Evolutionary conservation across 257 asterid genomes (phyloP), one percentile per base, ranked within the genome.

Genomic region (Linaria vulgaris): DNA sequence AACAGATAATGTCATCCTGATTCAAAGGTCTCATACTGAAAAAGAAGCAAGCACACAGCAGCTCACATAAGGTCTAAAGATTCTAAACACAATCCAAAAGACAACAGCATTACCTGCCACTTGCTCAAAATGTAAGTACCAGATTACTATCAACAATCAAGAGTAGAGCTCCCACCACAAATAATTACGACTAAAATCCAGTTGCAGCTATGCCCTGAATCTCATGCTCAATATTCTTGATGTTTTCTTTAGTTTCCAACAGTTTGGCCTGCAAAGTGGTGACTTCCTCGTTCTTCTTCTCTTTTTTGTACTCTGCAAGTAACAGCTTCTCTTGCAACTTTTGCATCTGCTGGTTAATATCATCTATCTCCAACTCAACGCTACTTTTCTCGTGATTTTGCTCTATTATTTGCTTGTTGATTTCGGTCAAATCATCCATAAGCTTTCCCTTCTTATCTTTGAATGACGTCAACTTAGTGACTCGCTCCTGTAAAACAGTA

Each of bases 251-350:
- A 4, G 72, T 57, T 8, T 70, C 84, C 70, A 66, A 60, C 60
- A 70, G 13, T 60, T 41, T 67, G 16, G 70, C 69, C 64, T 38
- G 72, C 79, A 85, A 60, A 13, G 53, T 24, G 10, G 58, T 74
- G 30, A 87, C 67, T 60, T 79, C 84, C 17, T 1, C 37, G 11
- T 72, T 80, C 77, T 74, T 69, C 15, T 11, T 68, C 63, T 56
- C 86, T 72, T 74, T 80, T 22, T 25, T 74, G 0, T 71, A 70
- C 47, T 56, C 49, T 0, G 64, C 81, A 50, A 45, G 34, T 5
- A 72, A 21, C 0, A 79, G 79, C 80, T 73, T 80, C 22, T 46
- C 86, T 66, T 85, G 76, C 56, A 92, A 66, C 64, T 53, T 71
- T 62, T 16, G 25, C 4, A 83, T 76, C 60, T 85, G 79, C 67